Conservation (phyloP, 2,329 filamentous ascomycete species). For the Onygena corvina region DNA sequence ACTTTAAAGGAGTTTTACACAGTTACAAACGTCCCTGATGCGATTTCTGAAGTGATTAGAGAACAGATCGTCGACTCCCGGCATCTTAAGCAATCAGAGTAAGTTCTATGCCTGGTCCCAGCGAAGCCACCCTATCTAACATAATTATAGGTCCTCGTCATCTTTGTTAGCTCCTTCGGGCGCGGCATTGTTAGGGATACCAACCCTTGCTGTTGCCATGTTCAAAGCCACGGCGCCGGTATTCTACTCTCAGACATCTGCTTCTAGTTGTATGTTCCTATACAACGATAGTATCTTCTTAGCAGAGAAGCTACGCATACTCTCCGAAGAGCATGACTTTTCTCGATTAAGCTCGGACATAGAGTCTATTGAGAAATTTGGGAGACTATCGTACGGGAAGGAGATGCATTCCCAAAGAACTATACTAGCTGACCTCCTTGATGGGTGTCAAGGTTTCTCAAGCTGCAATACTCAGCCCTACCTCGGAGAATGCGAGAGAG, state of each 20-base stretch:
- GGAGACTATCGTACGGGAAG: constrained; percentile 48
- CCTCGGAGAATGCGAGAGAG: constrained; percentile 48
- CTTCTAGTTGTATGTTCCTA: constrained; percentile 49
- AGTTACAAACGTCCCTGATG: constrained; percentile 75
- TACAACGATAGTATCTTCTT: constrained; percentile 54
- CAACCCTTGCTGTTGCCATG: constrained; percentile 39
- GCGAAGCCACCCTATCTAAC: neutral
- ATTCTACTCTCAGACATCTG: constrained; percentile 34
- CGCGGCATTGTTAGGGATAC: constrained; percentile 34
- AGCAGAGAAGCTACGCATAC: constrained; percentile 40
- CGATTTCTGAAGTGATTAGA: constrained; percentile 43
- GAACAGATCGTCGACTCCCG: constrained; percentile 34
- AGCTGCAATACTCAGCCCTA: constrained; percentile 49
- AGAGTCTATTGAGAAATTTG: constrained; percentile 46
- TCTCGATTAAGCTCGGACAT: constrained; percentile 44
- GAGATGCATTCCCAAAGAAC: constrained; percentile 55
- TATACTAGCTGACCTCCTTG: constrained; percentile 50
- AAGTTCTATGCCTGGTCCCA: constrained; percentile 17
- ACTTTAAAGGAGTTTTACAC: constrained; percentile 76
- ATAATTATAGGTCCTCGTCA: constrained; percentile 20
- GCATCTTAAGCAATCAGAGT: constrained; percentile 28
- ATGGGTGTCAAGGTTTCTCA: constrained; percentile 50
- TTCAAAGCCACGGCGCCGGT: constrained; percentile 39
- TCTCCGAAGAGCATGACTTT: constrained; percentile 38
- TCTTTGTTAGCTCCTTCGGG: constrained; percentile 32